Conservation (phyloP, 139 green algal genomes). For the Ostreobium quekettii region DNA sequence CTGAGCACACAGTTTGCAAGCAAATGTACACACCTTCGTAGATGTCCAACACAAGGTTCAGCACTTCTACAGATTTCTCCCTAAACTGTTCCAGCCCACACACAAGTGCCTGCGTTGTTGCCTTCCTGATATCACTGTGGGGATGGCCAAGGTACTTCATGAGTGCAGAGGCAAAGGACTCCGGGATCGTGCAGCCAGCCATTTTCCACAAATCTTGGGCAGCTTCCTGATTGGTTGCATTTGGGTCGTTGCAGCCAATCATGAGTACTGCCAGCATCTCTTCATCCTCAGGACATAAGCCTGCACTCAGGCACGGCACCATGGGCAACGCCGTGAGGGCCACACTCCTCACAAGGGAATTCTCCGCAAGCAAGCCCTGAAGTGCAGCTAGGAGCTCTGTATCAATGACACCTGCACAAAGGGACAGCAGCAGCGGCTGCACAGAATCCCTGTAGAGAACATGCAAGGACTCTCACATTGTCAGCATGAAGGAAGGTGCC, state of each 20-base stretch:
- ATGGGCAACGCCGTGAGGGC: slow-evolving; percentile 49
- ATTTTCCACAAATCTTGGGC: slow-evolving; percentile 27
- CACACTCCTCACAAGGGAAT: slow-evolving; percentile 43
- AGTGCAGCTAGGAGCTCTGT: slow-evolving; percentile 47
- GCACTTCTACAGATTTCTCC: background rate
- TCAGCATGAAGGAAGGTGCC: background rate
- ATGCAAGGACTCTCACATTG: background rate
- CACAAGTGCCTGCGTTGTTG: background rate
- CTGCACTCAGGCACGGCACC: slow-evolving; percentile 33
- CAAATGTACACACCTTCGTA: slow-evolving; percentile 3
- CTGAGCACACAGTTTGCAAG: too few relatives aligned
- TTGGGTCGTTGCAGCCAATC: slow-evolving; percentile 19
- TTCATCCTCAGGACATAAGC: slow-evolving; percentile 14
- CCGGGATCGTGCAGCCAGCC: slow-evolving; percentile 24
- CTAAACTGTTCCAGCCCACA: background rate
- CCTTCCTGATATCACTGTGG: background rate
- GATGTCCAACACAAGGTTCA: background rate
- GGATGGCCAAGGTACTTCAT: background rate
- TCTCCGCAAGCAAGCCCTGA: slow-evolving; percentile 31
- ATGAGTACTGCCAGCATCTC: slow-evolving; percentile 9
- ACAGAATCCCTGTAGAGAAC: slow-evolving; percentile 47
- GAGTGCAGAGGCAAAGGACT: slow-evolving; percentile 22
- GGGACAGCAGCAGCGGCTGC: slow-evolving; percentile 47
- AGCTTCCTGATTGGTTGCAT: slow-evolving; percentile 37
- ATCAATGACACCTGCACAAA: slow-evolving; percentile 46